These are phyloP conservation scores for Sinapis alba DNA, from an alignment of 441 rosid genomes.

Conservation along the genomic window DNA sequence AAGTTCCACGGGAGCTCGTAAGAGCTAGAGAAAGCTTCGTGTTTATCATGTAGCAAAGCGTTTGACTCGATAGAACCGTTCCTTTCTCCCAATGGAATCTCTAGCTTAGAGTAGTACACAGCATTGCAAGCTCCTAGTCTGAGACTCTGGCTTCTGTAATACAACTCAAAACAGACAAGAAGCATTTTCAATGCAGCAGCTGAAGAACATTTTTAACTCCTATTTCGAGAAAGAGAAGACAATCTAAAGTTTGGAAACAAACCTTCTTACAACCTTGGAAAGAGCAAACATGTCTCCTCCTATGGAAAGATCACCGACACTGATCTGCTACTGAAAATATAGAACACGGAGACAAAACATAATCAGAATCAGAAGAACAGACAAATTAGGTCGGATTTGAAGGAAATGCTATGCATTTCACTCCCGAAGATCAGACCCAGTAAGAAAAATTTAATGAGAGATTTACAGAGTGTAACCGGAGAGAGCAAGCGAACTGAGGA, in stretches of 20 bases:
- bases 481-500: slow-evolving; percentile 9
- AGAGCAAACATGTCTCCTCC: slow-evolving; percentile 29
- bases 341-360: background rate
- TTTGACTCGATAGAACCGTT: slow-evolving; percentile 19
- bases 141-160: slow-evolving; percentile 51
- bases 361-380: background rate
- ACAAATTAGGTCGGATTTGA: background rate
- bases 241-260: background rate
- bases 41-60: slow-evolving; percentile 30
- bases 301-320: background rate
- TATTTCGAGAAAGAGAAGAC: background rate
- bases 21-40: slow-evolving; percentile 38
- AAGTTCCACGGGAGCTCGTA: slow-evolving; percentile 18
- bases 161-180: background rate
- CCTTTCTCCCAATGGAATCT: slow-evolving; percentile 32
- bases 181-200: background rate
- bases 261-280: slow-evolving; percentile 34
- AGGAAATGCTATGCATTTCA: background rate
- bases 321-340: background rate
- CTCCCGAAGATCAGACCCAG: slow-evolving; percentile 8
- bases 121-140: slow-evolving; percentile 42
- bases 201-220: background rate
- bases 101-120: slow-evolving; percentile 40
- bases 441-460: slow-evolving; percentile 5
- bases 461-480: slow-evolving; percentile 8